Evolutionary conservation across 306 rosid genomes (phyloP).

Genomic region (Gillenia trifoliata): DNA sequence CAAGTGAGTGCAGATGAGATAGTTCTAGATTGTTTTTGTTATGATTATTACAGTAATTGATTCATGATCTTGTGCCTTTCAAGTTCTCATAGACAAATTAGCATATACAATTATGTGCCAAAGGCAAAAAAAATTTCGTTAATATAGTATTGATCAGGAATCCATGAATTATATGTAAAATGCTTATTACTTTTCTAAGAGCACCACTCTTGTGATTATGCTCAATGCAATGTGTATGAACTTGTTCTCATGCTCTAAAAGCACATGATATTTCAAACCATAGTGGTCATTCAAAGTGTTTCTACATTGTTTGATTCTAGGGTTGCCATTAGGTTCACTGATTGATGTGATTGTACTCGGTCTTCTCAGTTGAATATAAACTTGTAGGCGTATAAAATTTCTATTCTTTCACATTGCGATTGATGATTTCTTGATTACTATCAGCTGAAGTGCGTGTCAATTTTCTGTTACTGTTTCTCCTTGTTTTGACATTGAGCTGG

Average conservation of each 20-base stretch:
- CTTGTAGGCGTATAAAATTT: not conserved
- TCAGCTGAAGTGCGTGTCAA: not conserved
- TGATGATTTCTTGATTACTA: not conserved
- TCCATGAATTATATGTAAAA: too few relatives aligned
- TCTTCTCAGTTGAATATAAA: not conserved
- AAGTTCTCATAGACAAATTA: not conserved
- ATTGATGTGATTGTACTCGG: not conserved
- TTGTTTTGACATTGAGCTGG: not conserved
- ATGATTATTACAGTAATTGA: not conserved
- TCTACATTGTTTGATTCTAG: too few relatives aligned
- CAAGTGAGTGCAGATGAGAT: conserved; percentile 60
- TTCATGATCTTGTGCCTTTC: not conserved
- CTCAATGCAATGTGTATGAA: too few relatives aligned
- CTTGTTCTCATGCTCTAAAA: too few relatives aligned
- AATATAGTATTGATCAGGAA: too few relatives aligned
- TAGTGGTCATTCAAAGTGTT: too few relatives aligned
- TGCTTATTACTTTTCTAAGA: too few relatives aligned
- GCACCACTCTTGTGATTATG: too few relatives aligned
- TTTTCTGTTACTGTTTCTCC: not conserved
- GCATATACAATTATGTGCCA: not conserved
- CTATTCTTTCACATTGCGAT: not conserved
- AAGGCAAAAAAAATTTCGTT: not conserved
- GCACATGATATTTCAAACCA: too few relatives aligned
- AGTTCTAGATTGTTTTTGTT: conserved; percentile 5
- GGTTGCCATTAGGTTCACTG: too few relatives aligned